Evolutionary conservation across 345 rosid species (phyloP), one percentile per base, ranked within the genome.

Genomic region (Eucalyptus curtisii): DNA sequence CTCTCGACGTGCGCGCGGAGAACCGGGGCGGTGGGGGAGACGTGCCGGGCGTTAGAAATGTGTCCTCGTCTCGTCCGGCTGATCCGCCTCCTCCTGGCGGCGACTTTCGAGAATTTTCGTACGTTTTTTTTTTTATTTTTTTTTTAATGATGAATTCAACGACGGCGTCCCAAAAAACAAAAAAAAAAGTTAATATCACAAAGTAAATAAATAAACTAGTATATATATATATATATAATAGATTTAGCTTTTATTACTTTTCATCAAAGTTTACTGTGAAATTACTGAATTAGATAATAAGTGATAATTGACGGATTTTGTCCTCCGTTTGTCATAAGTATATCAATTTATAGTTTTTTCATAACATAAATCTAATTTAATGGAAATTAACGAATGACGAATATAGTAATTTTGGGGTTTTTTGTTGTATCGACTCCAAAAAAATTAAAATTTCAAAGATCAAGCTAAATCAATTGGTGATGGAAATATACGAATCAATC

Each of bases 231-330:
- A 49, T 15, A 1, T 49, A 49, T 49, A 6, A 3, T 1, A 15
- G 0, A 5, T 49, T 49, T 49, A 49, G 2, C 19, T 16, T 49
- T 2, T 3, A 49, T 3, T 15, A 49, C 1, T 49, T 49, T 15
- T 0, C 2, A 1, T 49, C 15, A 49, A 49, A 49, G 5, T 49
- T 15, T 2, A 15, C 7, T 49, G 1, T 6, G 1, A 6, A 49
- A 49, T 49, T 49, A 0, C 19, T 2, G 0, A 52, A 0, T 49
- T 8, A 52, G 0, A 52, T 20, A 0, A 8, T 10, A 52, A 8
- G 2, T 52, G 8, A 20, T 52, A 20, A 0, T 52, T 52, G 1
- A 52, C 0, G 0, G 42, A 22, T 2, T 20, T 52, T 52, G 19
- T 52, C 10, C 7, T 52, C 1, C 1, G 25, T 19, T 52, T 52